Percentiles rank a stretch among this genome's conserved stretches.
These are phyloP conservation scores for Dictyostelium capitatum DNA, from an alignment of 78 protist species.

Conservation along the genomic window DNA sequence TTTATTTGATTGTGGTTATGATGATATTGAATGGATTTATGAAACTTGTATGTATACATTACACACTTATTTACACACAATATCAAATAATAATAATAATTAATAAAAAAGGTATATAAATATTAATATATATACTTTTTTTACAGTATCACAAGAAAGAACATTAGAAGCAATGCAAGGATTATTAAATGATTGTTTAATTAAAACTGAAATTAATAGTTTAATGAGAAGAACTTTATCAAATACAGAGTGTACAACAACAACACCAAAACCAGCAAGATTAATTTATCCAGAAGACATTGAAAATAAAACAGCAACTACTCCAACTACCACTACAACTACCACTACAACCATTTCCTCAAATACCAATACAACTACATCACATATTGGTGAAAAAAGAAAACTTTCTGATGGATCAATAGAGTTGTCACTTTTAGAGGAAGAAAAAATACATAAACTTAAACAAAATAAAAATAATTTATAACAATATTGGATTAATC, in stretches of 20 bases:
- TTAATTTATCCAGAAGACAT: too few species aligned
- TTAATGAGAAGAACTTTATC: conserved; percentile 23
- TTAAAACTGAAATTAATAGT: conserved; percentile 21
- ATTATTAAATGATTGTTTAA: conserved; percentile 23
- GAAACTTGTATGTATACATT: conserved; percentile 26
- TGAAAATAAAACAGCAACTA: background rate
- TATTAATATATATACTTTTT: too few species aligned
- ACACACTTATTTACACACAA: background rate
- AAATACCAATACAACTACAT: background rate
- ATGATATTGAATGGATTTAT: conserved; percentile 49
- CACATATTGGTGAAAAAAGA: background rate
- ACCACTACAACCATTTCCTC: too few species aligned
- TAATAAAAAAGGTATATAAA: background rate
- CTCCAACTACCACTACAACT: background rate
- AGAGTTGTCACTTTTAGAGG: background rate
- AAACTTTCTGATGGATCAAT: background rate
- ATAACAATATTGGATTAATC: too few species aligned
- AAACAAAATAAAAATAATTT: background rate
- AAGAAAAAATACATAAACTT: background rate
- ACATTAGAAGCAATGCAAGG: background rate
- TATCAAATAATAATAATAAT: background rate
- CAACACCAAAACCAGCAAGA: background rate
- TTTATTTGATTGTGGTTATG: conserved; percentile 78
- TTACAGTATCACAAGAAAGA: conserved; percentile 35
- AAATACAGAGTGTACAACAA: background rate